Evolutionary conservation across 31 red algal genomes (phyloP).

Genomic region (Odonthalia washingtoniensis): DNA sequence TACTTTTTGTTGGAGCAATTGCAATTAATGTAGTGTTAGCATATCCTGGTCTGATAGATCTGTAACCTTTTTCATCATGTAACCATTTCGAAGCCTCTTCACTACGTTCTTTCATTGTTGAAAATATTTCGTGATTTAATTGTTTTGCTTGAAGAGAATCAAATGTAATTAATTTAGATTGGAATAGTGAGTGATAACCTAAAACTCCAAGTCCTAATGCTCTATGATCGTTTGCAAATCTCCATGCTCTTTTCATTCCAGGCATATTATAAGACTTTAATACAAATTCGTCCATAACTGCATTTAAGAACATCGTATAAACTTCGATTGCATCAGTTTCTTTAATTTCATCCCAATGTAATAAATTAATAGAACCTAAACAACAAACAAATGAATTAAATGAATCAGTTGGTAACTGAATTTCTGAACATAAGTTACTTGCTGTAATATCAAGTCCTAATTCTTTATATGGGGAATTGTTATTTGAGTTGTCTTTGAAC

Average conservation of each 20-base stretch:
- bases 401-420: slow-evolving; percentile 4
- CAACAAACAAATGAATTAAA: slow-evolving; percentile 14
- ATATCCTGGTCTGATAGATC: neutral
- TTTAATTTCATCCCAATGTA: slow-evolving; percentile 1
- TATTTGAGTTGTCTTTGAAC: slow-evolving; percentile 10
- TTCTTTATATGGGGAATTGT: slow-evolving; percentile 16
- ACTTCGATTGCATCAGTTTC: slow-evolving; percentile 16
- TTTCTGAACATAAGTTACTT: slow-evolving; percentile 17
- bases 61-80: neutral
- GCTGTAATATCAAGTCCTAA: neutral
- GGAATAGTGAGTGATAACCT: slow-evolving; percentile 7
- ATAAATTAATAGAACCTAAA: slow-evolving; percentile 8
- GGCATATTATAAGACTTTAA: neutral
- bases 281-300: slow-evolving; percentile 17
- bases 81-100: neutral
- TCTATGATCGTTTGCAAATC: slow-evolving; percentile 9
- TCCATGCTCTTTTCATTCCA: neutral
- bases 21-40: slow-evolving; percentile 19
- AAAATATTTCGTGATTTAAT: slow-evolving; percentile 14
- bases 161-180: slow-evolving; percentile 22
- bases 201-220: slow-evolving; percentile 22
- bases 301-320: neutral
- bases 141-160: neutral
- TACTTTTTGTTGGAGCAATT: slow-evolving; percentile 4
- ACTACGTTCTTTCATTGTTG: neutral